Evolutionary conservation across 805 yeast genomes (phyloP).

Genomic region (Saturnispora silvae): DNA sequence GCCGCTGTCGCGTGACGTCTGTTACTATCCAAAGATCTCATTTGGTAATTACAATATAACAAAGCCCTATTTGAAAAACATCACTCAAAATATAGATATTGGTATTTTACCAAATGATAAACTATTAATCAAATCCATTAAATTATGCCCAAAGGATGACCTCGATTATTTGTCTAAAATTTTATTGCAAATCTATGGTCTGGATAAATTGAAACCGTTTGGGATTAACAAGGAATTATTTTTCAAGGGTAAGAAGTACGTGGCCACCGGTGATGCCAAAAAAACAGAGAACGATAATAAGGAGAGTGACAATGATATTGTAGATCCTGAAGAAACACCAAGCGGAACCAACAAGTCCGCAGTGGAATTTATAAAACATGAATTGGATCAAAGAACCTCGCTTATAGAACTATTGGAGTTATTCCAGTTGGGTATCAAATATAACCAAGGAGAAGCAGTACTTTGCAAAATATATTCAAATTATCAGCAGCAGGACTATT

Average conservation of each 20-base stretch:
- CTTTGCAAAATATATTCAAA: constrained; percentile 1
- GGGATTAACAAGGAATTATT: constrained; percentile 13
- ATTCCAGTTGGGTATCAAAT: constrained; percentile 10
- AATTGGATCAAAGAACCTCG: too few relatives aligned
- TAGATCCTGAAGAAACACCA: background rate
- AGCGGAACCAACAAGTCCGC: constrained; percentile 2
- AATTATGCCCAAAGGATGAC: constrained; percentile 11
- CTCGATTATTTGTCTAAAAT: constrained; percentile 9
- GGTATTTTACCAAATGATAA: constrained; percentile 20
- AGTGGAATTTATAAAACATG: too few relatives aligned
- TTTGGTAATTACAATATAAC: constrained; percentile 7
- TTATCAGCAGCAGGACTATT: constrained; percentile 4
- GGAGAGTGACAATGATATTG: constrained; percentile 3
- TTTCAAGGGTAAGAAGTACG: constrained; percentile 15
- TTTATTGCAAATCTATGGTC: constrained; percentile 1
- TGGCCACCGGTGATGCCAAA: too few relatives aligned
- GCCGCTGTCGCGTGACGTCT: background rate
- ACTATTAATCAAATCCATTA: constrained; percentile 12
- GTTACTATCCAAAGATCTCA: constrained; percentile 10
- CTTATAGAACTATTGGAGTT: constrained; percentile 10
- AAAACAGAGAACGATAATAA: constrained; percentile 9
- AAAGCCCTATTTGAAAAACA: constrained; percentile 13
- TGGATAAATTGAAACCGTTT: background rate
- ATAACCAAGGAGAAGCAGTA: constrained; percentile 3
- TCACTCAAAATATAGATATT: constrained; percentile 17